phyloP scores from a whole-genome alignment of 768 basidiomycete genomes.

The Suillus placidus region DNA sequence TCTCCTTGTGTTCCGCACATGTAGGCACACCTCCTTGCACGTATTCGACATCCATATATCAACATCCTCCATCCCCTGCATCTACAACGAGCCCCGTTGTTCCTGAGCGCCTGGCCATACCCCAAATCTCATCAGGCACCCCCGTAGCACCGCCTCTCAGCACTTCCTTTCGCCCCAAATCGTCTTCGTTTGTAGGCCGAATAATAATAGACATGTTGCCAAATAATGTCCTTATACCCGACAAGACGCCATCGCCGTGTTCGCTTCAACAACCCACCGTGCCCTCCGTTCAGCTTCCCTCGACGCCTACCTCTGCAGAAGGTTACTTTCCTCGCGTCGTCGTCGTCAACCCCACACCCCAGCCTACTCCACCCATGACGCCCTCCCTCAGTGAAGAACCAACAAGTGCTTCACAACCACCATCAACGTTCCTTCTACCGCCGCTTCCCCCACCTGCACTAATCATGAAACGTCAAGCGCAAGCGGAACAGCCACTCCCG shows the following conservation, averaged over 20 bases:
- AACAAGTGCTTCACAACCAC: slow-evolving; percentile 27
- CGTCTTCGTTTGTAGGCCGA: slow-evolving; percentile 40
- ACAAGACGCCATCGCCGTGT: slow-evolving; percentile 18
- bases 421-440: slow-evolving; percentile 31
- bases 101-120: slow-evolving; percentile 34
- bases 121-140: slow-evolving; percentile 22
- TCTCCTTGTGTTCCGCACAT: slow-evolving; percentile 21
- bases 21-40: slow-evolving; percentile 28
- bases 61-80: slow-evolving; percentile 31
- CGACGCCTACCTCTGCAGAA: slow-evolving; percentile 25
- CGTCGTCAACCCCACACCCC: slow-evolving; percentile 76
- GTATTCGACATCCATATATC: slow-evolving; percentile 32
- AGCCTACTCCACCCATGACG: slow-evolving; percentile 77
- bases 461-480: slow-evolving; percentile 21
- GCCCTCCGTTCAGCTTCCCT: slow-evolving; percentile 33
- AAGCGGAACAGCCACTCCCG: slow-evolving; percentile 23
- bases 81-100: slow-evolving; percentile 22
- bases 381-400: slow-evolving; percentile 43
- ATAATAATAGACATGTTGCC: slow-evolving; percentile 66
- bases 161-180: slow-evolving; percentile 22
- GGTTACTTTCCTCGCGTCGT: slow-evolving; percentile 57
- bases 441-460: slow-evolving; percentile 32
- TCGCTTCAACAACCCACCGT: slow-evolving; percentile 23
- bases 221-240: slow-evolving; percentile 34
- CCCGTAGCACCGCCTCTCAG: slow-evolving; percentile 11